These are phyloP conservation scores for Mortierella sp. DNA, from an alignment of 371 early-diverging fungal genomes.

Conservation along the genomic window DNA sequence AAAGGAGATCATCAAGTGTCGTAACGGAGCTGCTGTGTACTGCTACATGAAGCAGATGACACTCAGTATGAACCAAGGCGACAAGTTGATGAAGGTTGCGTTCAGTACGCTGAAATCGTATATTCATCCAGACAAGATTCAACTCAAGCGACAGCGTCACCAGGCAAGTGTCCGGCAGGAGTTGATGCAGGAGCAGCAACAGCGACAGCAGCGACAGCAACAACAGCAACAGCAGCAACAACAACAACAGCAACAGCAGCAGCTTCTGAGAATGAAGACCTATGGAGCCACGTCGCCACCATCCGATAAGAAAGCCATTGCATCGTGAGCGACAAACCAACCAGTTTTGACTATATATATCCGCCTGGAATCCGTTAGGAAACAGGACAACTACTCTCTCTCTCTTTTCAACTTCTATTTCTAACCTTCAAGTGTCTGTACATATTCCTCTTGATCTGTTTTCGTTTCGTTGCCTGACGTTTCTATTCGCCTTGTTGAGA, in stretches of 20 bases:
- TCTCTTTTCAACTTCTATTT: not conserved
- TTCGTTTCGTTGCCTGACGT: too few species aligned
- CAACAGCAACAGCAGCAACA: slow-evolving; percentile 31
- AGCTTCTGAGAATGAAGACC: slow-evolving; percentile 17
- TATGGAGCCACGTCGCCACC: slow-evolving; percentile 21
- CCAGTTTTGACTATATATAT: too few species aligned
- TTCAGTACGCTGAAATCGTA: slow-evolving; percentile 46
- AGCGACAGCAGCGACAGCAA: slow-evolving; percentile 14
- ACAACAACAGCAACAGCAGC: slow-evolving; percentile 1
- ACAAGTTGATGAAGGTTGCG: slow-evolving; percentile 49
- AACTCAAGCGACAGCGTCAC: slow-evolving; percentile 39
- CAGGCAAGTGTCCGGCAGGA: slow-evolving; percentile 35
- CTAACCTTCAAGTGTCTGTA: not conserved
- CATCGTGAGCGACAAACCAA: not conserved
- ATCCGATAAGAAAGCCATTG: slow-evolving; percentile 2
- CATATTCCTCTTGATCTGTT: not conserved
- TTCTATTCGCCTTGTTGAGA: too few species aligned
- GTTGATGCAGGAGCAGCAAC: slow-evolving; percentile 41
- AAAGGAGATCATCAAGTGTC: slow-evolving; percentile 55
- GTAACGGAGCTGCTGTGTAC: slow-evolving; percentile 56
- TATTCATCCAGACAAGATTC: slow-evolving; percentile 45
- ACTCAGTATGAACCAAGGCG: slow-evolving; percentile 43
- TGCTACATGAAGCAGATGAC: slow-evolving; percentile 56
- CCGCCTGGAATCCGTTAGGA: too few species aligned
- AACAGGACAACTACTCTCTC: not conserved